phyloP scores from a whole-genome alignment of 768 basidiomycete species.

The Suillus decipiens region DNA sequence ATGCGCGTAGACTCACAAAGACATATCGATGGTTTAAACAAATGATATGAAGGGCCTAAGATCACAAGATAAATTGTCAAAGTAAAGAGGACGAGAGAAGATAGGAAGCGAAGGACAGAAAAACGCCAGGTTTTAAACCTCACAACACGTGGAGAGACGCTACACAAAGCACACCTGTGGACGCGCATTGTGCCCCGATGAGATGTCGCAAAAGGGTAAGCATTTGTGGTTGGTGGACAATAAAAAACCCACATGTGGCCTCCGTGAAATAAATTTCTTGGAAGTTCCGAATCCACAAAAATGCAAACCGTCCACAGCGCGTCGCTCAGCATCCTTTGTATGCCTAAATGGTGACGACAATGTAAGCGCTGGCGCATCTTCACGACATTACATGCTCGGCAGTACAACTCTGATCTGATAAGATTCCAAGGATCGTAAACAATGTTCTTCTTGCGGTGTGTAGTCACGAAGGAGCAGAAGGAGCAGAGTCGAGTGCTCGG shows the following conservation, averaged over 20 bases:
- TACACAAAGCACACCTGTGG: neutral
- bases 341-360: neutral
- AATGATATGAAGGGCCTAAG: neutral
- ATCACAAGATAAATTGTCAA: neutral
- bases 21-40: neutral
- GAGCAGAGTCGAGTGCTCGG: no score
- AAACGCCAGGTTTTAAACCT: neutral
- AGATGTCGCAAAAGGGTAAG: neutral
- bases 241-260: neutral
- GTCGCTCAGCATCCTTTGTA: neutral
- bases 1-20: neutral
- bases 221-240: neutral
- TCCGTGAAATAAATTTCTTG: neutral
- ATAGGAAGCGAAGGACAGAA: neutral
- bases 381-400: neutral
- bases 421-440: no score
- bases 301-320: no score
- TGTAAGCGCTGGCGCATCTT: neutral
- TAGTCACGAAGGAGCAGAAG: no score
- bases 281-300: neutral
- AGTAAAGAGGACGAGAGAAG: no score
- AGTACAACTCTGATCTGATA: no score
- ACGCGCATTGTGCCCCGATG: neutral
- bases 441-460: no score
- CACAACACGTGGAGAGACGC: no score